Percentiles rank a stretch among this genome's conserved stretches.
Conservation (phyloP, 768 basidiomycete genomes). For the Mycena indigotica region DNA sequence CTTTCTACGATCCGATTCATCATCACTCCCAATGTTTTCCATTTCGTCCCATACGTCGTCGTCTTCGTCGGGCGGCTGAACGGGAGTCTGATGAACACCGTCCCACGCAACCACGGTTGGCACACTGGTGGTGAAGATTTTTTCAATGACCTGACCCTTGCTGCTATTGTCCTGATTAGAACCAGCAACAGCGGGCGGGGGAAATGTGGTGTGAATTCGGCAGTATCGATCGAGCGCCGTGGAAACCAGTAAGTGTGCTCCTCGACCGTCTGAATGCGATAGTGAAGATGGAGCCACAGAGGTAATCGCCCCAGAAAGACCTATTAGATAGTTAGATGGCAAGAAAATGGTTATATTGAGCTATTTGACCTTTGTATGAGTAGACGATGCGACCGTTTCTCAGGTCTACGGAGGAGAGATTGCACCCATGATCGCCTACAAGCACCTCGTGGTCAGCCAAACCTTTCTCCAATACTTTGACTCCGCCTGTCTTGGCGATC, state of each 20-base stretch:
- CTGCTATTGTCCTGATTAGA: slow-evolving; percentile 46
- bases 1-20: slow-evolving; percentile 26
- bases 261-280: background rate
- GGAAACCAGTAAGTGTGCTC: slow-evolving; percentile 51
- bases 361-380: slow-evolving; percentile 62
- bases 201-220: slow-evolving; percentile 64
- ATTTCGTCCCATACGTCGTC: slow-evolving; percentile 73
- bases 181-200: slow-evolving; percentile 51
- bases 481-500: slow-evolving; percentile 61
- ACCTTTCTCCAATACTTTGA: slow-evolving; percentile 62
- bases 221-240: slow-evolving; percentile 69
- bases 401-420: slow-evolving; percentile 66
- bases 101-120: slow-evolving; percentile 73
- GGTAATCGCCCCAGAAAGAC: slow-evolving; percentile 69
- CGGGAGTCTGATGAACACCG: slow-evolving; percentile 25
- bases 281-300: slow-evolving; percentile 59
- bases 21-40: slow-evolving; percentile 49
- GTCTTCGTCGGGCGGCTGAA: slow-evolving; percentile 30
- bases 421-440: slow-evolving; percentile 64
- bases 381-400: slow-evolving; percentile 67
- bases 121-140: slow-evolving; percentile 59
- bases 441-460: slow-evolving; percentile 67
- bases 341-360: background rate
- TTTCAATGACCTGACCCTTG: slow-evolving; percentile 65
- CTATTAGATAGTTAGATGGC: slow-evolving; percentile 35